A percentile compares a stretch with the other conserved stretches of the same genome.
Conservation (phyloP, 148 eudicot genomes). For the Pouteria glomerata region DNA sequence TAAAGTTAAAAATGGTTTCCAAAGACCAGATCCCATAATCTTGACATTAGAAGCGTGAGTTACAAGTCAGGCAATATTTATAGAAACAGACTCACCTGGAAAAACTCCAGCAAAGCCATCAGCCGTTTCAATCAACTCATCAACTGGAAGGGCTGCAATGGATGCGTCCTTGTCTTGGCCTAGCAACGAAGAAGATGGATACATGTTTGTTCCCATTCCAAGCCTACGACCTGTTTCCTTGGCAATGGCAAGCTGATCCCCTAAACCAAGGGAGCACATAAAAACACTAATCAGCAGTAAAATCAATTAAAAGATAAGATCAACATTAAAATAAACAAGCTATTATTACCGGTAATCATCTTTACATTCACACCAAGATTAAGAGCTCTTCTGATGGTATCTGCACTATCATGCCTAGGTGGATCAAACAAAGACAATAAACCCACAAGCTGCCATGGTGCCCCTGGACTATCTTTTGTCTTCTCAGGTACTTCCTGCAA, state of each 20-base stretch:
- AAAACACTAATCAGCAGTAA: neutral
- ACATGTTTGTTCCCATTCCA: constrained; percentile 65
- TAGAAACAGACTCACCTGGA: constrained; percentile 33
- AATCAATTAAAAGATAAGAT: neutral
- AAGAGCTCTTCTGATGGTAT: constrained; percentile 48
- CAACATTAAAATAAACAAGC: neutral
- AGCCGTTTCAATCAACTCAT: constrained; percentile 55
- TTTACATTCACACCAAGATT: constrained; percentile 53
- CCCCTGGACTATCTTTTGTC: constrained; percentile 49
- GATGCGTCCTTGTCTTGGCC: constrained; percentile 43
- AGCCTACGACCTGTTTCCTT: constrained; percentile 56
- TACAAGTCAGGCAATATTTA: neutral
- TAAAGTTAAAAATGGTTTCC: neutral
- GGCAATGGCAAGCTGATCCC: constrained; percentile 60
- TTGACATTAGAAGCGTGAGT: neutral
- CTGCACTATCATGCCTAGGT: constrained; percentile 60
- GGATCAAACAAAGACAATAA: constrained; percentile 58
- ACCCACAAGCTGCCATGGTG: constrained; percentile 53
- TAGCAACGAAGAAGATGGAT: constrained; percentile 52
- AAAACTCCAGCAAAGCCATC: constrained; percentile 66
- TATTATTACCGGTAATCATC: constrained; percentile 48
- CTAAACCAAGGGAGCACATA: constrained; percentile 6
- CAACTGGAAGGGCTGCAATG: constrained; percentile 41
- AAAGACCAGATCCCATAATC: neutral
- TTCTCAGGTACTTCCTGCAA: constrained; percentile 63